Conservation (phyloP, 345 rosid species). For the Hibiscus mutabilis region DNA sequence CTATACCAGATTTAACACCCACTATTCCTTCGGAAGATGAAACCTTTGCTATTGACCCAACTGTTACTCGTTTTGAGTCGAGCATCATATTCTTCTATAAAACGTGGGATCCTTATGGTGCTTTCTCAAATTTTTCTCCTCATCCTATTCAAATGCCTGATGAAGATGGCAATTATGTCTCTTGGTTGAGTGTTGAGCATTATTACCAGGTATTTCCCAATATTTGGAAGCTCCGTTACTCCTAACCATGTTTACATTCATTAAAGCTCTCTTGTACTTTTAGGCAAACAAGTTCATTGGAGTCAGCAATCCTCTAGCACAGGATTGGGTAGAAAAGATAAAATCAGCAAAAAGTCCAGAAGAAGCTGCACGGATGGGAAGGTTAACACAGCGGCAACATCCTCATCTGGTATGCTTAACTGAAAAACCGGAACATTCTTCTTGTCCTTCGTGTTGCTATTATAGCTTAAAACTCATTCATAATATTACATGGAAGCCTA, state of each 20-base stretch:
- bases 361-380: conserved; percentile 82
- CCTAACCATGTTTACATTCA: not conserved
- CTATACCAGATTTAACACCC: conserved; percentile 77
- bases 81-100: conserved; percentile 81
- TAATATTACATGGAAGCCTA: not conserved
- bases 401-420: conserved; percentile 54
- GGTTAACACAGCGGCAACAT: conserved; percentile 52
- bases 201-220: conserved; percentile 67
- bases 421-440: not conserved
- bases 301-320: conserved; percentile 45
- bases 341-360: conserved; percentile 73
- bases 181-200: conserved; percentile 82
- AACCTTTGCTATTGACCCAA: conserved; percentile 80
- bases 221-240: not conserved
- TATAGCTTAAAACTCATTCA: not conserved
- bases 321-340: conserved; percentile 53
- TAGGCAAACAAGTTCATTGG: conserved; percentile 32
- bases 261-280: not conserved
- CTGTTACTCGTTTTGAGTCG: conserved; percentile 61
- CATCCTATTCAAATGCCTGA: conserved; percentile 75
- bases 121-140: conserved; percentile 86
- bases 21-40: conserved; percentile 71
- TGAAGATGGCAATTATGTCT: conserved; percentile 38
- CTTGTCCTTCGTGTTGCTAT: conserved; percentile 7
- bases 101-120: conserved; percentile 93